These are phyloP conservation scores for Silybum marianum DNA, from an alignment of 129 eudicot genomes.

Conservation along the genomic window DNA sequence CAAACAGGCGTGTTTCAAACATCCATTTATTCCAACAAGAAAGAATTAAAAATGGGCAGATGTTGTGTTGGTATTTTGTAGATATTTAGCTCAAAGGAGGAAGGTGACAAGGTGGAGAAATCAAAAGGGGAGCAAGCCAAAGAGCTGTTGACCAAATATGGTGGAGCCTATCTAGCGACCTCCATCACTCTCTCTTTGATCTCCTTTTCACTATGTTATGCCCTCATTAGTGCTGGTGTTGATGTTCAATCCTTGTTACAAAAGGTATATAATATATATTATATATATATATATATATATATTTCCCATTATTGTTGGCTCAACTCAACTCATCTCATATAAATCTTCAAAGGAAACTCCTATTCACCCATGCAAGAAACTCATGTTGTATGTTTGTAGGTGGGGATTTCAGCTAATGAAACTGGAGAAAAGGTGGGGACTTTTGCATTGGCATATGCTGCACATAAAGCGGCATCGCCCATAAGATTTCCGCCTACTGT, in stretches of 20 bases:
- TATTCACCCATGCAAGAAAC: not conserved
- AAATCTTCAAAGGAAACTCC: too few species aligned
- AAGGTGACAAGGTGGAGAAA: conserved; percentile 42
- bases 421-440: conserved; percentile 96
- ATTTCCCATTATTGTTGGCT: not conserved
- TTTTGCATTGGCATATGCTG: conserved; percentile 99
- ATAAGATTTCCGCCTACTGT: conserved; percentile 98
- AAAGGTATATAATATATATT: conserved; percentile 46
- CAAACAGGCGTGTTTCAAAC: not conserved
- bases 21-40: not conserved
- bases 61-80: conserved; percentile 24
- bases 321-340: too few species aligned
- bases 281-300: not conserved
- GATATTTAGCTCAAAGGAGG: conserved; percentile 89
- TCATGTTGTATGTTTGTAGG: conserved; percentile 41
- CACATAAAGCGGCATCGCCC: conserved; percentile 98
- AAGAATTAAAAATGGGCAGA: not conserved
- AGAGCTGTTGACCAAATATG: conserved; percentile 88
- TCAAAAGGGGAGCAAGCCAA: conserved; percentile 91
- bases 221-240: conserved; percentile 82
- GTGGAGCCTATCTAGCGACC: conserved; percentile 97
- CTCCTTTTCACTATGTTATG: conserved; percentile 85
- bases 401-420: conserved; percentile 75
- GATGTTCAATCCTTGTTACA: conserved; percentile 83
- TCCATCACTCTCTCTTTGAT: conserved; percentile 96